These are phyloP conservation scores for Tothia fuscella DNA, from an alignment of 2,329 filamentous ascomycete species.

Conservation along the genomic window DNA sequence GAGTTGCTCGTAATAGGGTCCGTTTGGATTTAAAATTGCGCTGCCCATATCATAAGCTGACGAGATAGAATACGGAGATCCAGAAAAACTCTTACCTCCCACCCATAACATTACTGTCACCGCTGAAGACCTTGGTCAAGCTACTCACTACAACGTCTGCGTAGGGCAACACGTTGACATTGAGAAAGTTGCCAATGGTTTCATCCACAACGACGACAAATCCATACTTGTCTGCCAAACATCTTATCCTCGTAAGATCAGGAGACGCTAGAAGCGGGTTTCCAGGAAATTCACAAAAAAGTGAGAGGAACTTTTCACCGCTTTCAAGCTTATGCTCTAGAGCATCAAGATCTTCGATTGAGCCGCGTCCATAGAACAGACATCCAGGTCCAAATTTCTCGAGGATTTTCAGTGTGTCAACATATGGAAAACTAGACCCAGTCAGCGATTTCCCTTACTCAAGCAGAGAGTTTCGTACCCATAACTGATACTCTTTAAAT, in stretches of 20 bases:
- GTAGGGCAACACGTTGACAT: constrained; percentile 81
- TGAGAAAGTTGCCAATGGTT: constrained; percentile 92
- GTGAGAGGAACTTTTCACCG: constrained; percentile 66
- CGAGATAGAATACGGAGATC: not conserved
- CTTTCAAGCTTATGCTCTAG: constrained; percentile 57
- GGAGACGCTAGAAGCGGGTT: constrained; percentile 83
- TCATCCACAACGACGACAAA: constrained; percentile 92
- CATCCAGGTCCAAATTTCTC: constrained; percentile 90
- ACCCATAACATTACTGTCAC: constrained; percentile 97
- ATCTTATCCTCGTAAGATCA: constrained; percentile 68
- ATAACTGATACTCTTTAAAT: constrained; percentile 70
- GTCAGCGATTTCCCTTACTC: not conserved
- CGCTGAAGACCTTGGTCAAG: constrained; percentile 93
- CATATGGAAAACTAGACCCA: constrained; percentile 63
- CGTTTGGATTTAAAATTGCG: constrained; percentile 50
- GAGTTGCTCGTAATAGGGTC: constrained; percentile 58
- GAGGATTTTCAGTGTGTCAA: constrained; percentile 89
- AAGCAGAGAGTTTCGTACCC: constrained; percentile 34
- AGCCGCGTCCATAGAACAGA: constrained; percentile 75
- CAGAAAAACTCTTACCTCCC: constrained; percentile 44
- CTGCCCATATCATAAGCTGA: constrained; percentile 20
- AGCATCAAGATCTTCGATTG: constrained; percentile 67
- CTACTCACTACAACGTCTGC: constrained; percentile 90
- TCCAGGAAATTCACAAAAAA: constrained; percentile 92
- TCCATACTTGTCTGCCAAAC: constrained; percentile 67